phyloP scores from a whole-genome alignment of 495 filamentous ascomycete species.

The Cryomyces minteri region DNA sequence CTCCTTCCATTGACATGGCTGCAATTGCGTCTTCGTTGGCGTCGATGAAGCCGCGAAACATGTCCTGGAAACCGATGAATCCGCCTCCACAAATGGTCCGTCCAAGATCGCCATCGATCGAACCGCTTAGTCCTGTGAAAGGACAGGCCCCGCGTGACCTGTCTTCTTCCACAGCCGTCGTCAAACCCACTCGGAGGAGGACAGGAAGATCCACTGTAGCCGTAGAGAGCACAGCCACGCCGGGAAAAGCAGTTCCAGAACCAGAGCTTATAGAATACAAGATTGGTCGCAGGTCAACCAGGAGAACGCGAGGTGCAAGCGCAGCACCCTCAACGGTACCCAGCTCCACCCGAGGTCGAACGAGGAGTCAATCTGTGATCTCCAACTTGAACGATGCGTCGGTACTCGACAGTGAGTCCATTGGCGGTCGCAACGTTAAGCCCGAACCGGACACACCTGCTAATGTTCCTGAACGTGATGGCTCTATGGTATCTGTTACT shows the following conservation, averaged over 20 bases:
- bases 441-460: conserved; percentile 44
- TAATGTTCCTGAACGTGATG: conserved; percentile 17
- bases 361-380: conserved; percentile 37
- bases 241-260: too few relatives aligned
- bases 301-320: conserved; percentile 27
- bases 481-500: conserved; percentile 3
- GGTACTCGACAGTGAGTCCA: conserved; percentile 24
- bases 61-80: too few relatives aligned
- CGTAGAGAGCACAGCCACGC: too few relatives aligned
- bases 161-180: conserved; percentile 4
- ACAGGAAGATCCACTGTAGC: too few relatives aligned
- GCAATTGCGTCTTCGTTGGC: too few relatives aligned
- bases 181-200: too few relatives aligned
- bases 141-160: conserved; percentile 1
- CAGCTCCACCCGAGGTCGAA: conserved; percentile 18
- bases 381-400: conserved; percentile 36
- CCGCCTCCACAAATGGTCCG: too few relatives aligned
- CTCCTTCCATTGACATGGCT: too few relatives aligned
- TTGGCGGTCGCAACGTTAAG: conserved; percentile 36
- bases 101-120: not conserved
- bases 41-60: too few relatives aligned
- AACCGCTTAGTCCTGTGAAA: not conserved
- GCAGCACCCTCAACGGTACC: conserved; percentile 29
- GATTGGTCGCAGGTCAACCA: not conserved
- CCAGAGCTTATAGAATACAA: not conserved